Evolutionary conservation across 2,329 filamentous ascomycete species (phyloP).

Genomic region (Setomelanomma holmii): DNA sequence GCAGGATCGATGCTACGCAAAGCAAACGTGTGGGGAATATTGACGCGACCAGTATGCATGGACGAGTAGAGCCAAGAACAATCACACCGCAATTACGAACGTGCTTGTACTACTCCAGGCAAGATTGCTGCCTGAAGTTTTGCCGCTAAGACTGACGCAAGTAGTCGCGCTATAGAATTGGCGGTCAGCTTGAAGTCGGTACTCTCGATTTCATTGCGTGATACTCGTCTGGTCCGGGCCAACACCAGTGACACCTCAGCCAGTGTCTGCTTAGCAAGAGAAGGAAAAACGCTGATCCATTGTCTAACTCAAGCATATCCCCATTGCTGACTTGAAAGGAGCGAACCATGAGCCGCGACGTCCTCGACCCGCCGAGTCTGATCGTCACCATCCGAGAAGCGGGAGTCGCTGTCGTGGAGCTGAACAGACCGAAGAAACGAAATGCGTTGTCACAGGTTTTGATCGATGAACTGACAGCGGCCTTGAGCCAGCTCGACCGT

Average conservation of each 20-base stretch:
- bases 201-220: neutral
- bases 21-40: constrained; percentile 8
- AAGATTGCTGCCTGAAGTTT: neutral
- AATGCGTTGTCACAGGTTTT: constrained; percentile 65
- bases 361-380: constrained; percentile 11
- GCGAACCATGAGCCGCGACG: constrained; percentile 5
- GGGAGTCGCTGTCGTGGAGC: constrained; percentile 57
- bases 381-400: constrained; percentile 26
- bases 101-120: neutral
- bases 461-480: constrained; percentile 49
- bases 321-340: neutral
- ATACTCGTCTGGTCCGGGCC: neutral
- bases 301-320: neutral
- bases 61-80: neutral
- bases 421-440: constrained; percentile 64
- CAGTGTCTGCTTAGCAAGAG: neutral
- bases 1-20: constrained; percentile 4
- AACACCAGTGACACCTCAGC: neutral
- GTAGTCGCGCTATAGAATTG: neutral
- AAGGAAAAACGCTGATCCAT: neutral
- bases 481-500: constrained; percentile 22
- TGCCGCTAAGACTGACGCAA: neutral
- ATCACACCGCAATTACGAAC: constrained; percentile 8
- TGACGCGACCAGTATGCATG: constrained; percentile 1
- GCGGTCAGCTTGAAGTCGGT: neutral